These are phyloP conservation scores for Acorus gramineus DNA, from an alignment of 106 monocot species.

Conservation along the genomic window DNA sequence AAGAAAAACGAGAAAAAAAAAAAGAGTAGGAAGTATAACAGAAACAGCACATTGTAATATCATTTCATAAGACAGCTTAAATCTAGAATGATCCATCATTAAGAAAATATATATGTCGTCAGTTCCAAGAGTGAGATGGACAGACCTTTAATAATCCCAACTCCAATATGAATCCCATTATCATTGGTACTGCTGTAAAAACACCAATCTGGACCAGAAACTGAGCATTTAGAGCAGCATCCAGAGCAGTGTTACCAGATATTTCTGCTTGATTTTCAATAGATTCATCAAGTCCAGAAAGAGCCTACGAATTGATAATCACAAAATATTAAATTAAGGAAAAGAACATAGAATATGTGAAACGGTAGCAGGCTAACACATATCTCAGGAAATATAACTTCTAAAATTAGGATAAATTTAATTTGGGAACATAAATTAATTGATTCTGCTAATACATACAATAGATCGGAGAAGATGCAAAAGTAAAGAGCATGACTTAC, in stretches of 20 bases:
- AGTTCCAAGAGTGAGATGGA: neutral
- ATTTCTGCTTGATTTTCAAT: slow-evolving; percentile 45
- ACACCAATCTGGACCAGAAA: slow-evolving; percentile 95
- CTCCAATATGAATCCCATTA: slow-evolving; percentile 93
- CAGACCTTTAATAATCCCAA: slow-evolving; percentile 66
- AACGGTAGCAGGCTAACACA: too few species aligned
- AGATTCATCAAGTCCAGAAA: slow-evolving; percentile 76
- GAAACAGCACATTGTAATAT: neutral
- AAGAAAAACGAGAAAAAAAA: neutral
- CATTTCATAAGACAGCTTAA: neutral
- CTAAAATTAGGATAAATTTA: too few species aligned
- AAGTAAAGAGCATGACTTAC: slow-evolving; percentile 24
- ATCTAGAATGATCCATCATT: too few species aligned
- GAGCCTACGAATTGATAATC: slow-evolving; percentile 35
- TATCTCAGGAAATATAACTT: too few species aligned
- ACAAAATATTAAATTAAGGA: too few species aligned
- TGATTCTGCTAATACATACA: neutral
- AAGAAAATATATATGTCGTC: too few species aligned
- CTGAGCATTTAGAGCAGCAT: slow-evolving; percentile 93
- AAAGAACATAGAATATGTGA: too few species aligned
- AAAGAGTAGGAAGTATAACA: neutral
- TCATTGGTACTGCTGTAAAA: slow-evolving; percentile 96
- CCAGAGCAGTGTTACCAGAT: slow-evolving; percentile 66
- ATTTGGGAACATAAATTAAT: too few species aligned
- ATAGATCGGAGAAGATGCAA: neutral